Evolutionary conservation across 352 stramenopile species (phyloP), one percentile per base, ranked within the genome.

Genomic region (Globisporangium spinosum): DNA sequence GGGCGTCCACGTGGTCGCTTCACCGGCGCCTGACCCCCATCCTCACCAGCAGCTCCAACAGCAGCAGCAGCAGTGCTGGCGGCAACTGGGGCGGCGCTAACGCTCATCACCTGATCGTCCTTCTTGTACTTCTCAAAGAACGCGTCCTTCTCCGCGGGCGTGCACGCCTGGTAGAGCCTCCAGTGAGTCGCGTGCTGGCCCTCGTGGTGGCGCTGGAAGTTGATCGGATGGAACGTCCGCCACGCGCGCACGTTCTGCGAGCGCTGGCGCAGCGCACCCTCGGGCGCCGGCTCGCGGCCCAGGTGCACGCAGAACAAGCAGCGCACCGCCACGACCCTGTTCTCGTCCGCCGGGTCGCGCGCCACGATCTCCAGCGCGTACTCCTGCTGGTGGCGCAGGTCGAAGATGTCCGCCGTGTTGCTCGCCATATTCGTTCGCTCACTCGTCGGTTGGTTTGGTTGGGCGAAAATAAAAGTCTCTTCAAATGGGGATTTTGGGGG

Each of bases 1-100:
- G 64, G 64, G 2, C 64, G 64, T 1, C 64, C 64, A 22, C 29
- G 23, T 12, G 53, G 53, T 38, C 53, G 53, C 25, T 58, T 58
- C 53, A 38, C 53, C n/a, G 53, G 53, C 1, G 23, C 53, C 12
- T 23, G 35, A 3, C 12, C 35, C 3, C 10, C 53, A 12, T 13
- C 13, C 13, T 55, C 20, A 15, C 6, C 47, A 29, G n/a, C n/a
- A 13, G 23, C 20, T 27, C 20, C 47, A 55, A n/a, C 20, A 29
- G 22, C 23, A 57, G 6, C n/a, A 13, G 22, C 51, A 57, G 13
- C 3, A 25, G 51, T 13, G 8, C 12, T n/a, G 51, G 0, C 25
- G 25, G 15, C 51, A n/a, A 10, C 51, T n/a, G 23, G 10, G 4
- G 40, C 40, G 13, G 40, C 3, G 13, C 13, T 3, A 9, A 6